Percentiles rank a stretch among this genome's conserved stretches.
Conservation (phyloP, 2,329 filamentous ascomycete species). For the Acephala macrosclerotiorum region DNA sequence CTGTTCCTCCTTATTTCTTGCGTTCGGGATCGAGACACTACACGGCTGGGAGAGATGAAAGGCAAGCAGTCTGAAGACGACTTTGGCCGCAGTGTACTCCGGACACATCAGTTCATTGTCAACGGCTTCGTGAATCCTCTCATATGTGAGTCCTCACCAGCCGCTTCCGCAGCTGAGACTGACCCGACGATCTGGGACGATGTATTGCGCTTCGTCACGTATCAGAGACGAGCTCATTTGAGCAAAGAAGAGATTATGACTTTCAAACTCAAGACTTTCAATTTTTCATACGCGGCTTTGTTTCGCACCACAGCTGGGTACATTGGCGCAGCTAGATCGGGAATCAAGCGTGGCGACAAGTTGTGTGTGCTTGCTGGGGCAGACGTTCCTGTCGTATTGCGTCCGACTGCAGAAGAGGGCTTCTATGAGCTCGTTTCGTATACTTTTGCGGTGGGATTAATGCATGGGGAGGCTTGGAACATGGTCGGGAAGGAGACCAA, state of each 20-base stretch:
- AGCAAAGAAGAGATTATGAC: not conserved
- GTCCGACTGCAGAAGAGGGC: conserved; percentile 3
- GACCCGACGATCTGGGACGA: not conserved
- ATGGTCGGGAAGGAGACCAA: too few relatives aligned
- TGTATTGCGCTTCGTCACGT: not conserved
- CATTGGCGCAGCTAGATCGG: conserved; percentile 5
- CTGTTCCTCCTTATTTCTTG: not conserved
- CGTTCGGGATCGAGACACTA: conserved; percentile 3
- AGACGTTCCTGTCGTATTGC: conserved; percentile 1
- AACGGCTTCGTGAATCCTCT: not conserved
- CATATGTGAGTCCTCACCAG: conserved; percentile 1
- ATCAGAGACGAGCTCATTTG: not conserved
- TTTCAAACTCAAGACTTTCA: not conserved
- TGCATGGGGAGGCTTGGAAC: too few relatives aligned
- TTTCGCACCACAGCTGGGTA: conserved; percentile 2
- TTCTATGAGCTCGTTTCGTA: conserved; percentile 5
- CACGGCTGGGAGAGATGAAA: not conserved
- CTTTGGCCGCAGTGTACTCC: not conserved
- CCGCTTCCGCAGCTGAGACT: not conserved
- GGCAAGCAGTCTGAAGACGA: not conserved
- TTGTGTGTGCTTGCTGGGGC: conserved; percentile 5
- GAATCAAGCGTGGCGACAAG: conserved; percentile 1
- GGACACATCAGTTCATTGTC: conserved; percentile 1
- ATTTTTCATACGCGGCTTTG: not conserved
- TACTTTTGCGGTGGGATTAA: not conserved